Percentiles rank a stretch among this genome's conserved stretches.
Evolutionary conservation across 2,329 filamentous ascomycete genomes (phyloP).

Genomic region (Pseudogymnoascus sp.): DNA sequence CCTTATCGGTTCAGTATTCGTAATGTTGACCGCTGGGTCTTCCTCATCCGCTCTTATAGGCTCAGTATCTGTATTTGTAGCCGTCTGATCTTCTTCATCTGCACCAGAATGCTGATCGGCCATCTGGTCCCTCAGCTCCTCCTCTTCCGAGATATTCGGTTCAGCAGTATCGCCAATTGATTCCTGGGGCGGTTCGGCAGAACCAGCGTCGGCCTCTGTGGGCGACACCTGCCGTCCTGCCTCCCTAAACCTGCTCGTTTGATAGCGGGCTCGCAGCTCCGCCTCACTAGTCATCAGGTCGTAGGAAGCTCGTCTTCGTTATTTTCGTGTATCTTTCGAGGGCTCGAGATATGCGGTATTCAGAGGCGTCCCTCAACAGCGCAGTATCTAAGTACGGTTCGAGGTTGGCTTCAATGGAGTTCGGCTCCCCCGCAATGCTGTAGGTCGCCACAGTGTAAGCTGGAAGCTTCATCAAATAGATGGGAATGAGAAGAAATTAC

Average conservation of each 20-base stretch:
- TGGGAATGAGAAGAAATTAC: background rate
- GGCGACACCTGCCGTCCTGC: background rate
- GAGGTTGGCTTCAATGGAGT: background rate
- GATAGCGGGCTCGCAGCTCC: constrained; percentile 7
- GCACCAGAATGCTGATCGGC: background rate
- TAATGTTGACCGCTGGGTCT: background rate
- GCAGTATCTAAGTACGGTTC: background rate
- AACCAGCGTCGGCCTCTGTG: background rate
- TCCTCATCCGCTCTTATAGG: background rate
- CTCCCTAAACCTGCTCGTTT: constrained; percentile 9
- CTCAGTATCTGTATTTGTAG: background rate
- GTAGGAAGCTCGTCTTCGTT: background rate
- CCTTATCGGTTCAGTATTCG: background rate
- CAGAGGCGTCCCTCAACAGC: background rate
- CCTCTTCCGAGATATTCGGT: background rate
- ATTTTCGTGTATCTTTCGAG: background rate
- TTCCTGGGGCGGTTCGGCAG: background rate
- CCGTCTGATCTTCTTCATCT: background rate
- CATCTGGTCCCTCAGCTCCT: background rate
- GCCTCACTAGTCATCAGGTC: constrained; percentile 1
- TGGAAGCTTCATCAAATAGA: background rate
- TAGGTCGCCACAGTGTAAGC: background rate
- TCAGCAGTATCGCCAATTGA: background rate
- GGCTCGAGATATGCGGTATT: background rate
- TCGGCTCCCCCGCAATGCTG: background rate